A percentile compares a stretch with the other conserved stretches of the same genome.
Evolutionary conservation across 2,329 filamentous ascomycete species (phyloP).

Genomic region (Colletotrichum graminicola): DNA sequence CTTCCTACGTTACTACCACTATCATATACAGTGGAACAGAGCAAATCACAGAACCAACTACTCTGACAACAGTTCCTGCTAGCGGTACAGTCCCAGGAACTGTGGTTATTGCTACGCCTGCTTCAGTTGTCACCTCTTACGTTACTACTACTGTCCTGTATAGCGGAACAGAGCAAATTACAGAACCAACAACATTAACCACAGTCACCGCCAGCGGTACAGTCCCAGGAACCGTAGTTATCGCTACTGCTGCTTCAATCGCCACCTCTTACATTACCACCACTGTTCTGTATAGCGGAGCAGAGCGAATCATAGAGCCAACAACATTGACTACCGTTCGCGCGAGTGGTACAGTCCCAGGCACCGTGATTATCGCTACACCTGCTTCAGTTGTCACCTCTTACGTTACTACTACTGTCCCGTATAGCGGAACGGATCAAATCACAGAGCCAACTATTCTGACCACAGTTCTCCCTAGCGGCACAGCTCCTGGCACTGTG

Average conservation of each 20-base stretch:
- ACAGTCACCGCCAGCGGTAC: constrained; percentile 31
- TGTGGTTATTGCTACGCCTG: constrained; percentile 7
- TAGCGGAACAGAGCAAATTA: background rate
- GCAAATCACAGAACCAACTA: constrained; percentile 10
- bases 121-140: background rate
- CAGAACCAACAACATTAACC: constrained; percentile 7
- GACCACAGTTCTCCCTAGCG: too few species aligned
- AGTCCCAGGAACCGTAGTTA: constrained; percentile 17
- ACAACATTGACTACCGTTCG: constrained; percentile 15
- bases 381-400: too few species aligned
- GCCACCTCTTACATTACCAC: background rate
- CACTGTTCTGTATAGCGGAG: background rate
- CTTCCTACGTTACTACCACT: constrained; percentile 5
- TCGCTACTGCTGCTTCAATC: constrained; percentile 6
- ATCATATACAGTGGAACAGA: background rate
- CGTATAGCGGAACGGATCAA: too few species aligned
- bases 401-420: too few species aligned
- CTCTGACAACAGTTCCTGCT: constrained; percentile 4
- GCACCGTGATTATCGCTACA: constrained; percentile 24
- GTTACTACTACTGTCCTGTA: background rate
- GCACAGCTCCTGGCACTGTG: too few species aligned
- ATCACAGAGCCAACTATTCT: too few species aligned
- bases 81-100: constrained; percentile 25
- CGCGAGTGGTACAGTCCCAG: background rate
- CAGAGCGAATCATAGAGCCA: constrained; percentile 1